Evolutionary conservation across 1,139 yeast genomes (phyloP).

Genomic region (Pichia sp.): DNA sequence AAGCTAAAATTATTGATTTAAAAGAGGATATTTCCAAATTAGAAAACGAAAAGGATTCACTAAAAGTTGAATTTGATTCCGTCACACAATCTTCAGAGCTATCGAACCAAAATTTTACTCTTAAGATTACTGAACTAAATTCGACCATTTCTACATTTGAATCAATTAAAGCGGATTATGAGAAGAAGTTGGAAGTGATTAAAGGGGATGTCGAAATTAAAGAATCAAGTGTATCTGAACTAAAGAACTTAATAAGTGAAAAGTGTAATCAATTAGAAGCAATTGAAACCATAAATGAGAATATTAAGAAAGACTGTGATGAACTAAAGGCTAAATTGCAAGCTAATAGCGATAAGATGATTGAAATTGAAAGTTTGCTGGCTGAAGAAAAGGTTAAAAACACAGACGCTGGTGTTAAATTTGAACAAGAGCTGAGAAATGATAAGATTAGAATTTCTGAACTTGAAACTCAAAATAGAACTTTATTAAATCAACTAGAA

Average conservation of each 20-base stretch:
- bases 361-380: constrained; percentile 29
- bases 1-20: constrained; percentile 14
- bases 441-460: constrained; percentile 47
- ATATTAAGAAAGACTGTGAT: constrained; percentile 39
- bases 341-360: constrained; percentile 28
- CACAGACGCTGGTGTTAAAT: constrained; percentile 35
- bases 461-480: constrained; percentile 56
- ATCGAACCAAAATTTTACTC: constrained; percentile 34
- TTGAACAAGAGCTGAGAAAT: constrained; percentile 49
- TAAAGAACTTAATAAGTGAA: constrained; percentile 42
- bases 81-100: constrained; percentile 25
- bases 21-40: constrained; percentile 26
- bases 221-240: constrained; percentile 10
- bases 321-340: constrained; percentile 35
- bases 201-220: constrained; percentile 18
- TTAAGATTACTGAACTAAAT: constrained; percentile 31
- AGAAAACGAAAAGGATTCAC: constrained; percentile 28
- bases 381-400: constrained; percentile 37
- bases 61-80: constrained; percentile 24
- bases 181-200: constrained; percentile 15
- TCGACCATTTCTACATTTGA: constrained; percentile 21
- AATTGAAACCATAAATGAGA: constrained; percentile 40
- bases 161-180: constrained; percentile 23
- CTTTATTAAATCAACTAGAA: constrained; percentile 68
- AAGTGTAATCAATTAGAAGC: constrained; percentile 50